These are phyloP conservation scores for Dovyalis caffra DNA, from an alignment of 345 rosid species.

Conservation along the genomic window DNA sequence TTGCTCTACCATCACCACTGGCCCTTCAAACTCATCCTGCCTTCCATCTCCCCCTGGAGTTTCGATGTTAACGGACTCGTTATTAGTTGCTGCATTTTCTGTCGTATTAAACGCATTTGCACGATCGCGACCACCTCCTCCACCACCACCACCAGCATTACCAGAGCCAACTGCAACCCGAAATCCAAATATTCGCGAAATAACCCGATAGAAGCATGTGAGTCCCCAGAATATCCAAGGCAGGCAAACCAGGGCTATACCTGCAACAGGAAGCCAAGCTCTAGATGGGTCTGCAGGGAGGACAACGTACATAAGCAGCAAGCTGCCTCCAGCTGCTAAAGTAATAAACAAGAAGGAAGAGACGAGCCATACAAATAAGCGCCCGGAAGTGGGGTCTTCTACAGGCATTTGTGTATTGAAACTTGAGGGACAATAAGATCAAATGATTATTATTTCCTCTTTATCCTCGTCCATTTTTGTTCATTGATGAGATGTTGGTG, in stretches of 20 bases:
- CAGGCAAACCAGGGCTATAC: slow-evolving; percentile 61
- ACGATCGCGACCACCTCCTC: neutral
- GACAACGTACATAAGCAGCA: slow-evolving; percentile 50
- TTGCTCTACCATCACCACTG: slow-evolving; percentile 7
- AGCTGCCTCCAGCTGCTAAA: slow-evolving; percentile 55
- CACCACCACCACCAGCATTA: slow-evolving; percentile 28
- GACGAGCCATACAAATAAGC: slow-evolving; percentile 57
- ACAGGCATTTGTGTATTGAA: slow-evolving; percentile 51
- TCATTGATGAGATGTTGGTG: neutral
- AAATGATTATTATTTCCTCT: slow-evolving; percentile 3
- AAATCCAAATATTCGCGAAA: slow-evolving; percentile 59
- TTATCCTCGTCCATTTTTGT: slow-evolving; percentile 25
- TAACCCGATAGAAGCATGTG: slow-evolving; percentile 53
- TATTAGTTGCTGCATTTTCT: neutral
- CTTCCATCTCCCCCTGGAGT: neutral
- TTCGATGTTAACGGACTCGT: neutral
- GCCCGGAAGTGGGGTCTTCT: slow-evolving; percentile 62
- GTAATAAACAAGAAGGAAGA: slow-evolving; percentile 43
- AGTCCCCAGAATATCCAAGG: slow-evolving; percentile 84
- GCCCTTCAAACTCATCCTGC: slow-evolving; percentile 8
- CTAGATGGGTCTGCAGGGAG: slow-evolving; percentile 44
- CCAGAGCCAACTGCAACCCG: slow-evolving; percentile 38
- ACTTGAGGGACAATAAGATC: neutral
- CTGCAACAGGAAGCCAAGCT: slow-evolving; percentile 53
- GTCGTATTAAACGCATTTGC: neutral